A percentile compares a stretch with the other conserved stretches of the same genome.
phyloP scores from a whole-genome alignment of 2,329 filamentous ascomycete species.

The Berkeleyomyces rouxiae region DNA sequence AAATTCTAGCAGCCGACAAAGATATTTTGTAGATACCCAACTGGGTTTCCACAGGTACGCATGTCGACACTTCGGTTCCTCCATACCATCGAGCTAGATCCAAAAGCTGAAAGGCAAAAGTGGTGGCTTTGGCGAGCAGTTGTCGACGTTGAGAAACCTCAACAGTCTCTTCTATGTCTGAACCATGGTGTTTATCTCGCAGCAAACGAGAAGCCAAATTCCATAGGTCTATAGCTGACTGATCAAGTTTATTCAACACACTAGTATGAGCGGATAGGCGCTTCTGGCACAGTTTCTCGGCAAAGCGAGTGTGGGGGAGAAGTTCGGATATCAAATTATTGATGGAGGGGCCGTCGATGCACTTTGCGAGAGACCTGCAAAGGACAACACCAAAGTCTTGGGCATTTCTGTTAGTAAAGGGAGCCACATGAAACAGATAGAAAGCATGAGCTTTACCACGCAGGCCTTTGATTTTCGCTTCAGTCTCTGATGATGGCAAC shows the following conservation, averaged over 20 bases:
- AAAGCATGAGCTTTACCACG: neutral
- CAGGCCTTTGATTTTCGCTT: constrained; percentile 1
- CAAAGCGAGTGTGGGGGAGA: constrained; percentile 17
- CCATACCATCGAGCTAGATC: constrained; percentile 32
- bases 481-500: neutral
- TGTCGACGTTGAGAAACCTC: constrained; percentile 14
- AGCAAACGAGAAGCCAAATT: constrained; percentile 43
- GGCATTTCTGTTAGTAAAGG: neutral
- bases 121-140: constrained; percentile 26
- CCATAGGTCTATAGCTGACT: constrained; percentile 44
- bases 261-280: neutral
- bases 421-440: neutral
- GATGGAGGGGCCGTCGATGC: constrained; percentile 15
- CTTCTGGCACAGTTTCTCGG: constrained; percentile 14
- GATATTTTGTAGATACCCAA: constrained; percentile 49
- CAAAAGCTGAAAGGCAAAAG: constrained; percentile 52
- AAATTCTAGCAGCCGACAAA: constrained; percentile 46
- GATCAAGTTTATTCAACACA: constrained; percentile 32
- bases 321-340: constrained; percentile 20
- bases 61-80: constrained; percentile 16
- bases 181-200: constrained; percentile 35
- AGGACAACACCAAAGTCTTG: constrained; percentile 12
- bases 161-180: constrained; percentile 17
- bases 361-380: constrained; percentile 11
- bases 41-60: constrained; percentile 20